Base-by-base conservation (phyloP, 345 rosid species). In the Xanthoceras sorbifolium region DNA sequence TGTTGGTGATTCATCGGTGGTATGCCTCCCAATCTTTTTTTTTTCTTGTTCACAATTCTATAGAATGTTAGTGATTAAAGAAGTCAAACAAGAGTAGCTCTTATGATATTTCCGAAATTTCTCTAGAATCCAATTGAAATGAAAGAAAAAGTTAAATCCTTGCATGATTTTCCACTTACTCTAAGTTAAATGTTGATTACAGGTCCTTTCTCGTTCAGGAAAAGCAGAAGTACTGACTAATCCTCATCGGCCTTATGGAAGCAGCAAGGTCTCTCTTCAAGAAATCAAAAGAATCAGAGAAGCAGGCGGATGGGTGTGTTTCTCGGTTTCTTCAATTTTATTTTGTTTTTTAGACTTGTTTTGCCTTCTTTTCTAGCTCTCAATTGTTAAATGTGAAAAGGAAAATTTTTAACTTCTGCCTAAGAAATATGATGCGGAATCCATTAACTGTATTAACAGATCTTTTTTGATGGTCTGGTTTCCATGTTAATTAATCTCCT, bases 231-330 rank as follows among this genome's bases (percentile, higher is more conserved):
- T 86, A 14, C 75, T 95, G 79, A 93, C 94, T 72, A 84, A 86
- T 85, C 84, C 93, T 60, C 99, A 95, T 85, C 91, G 98, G 73
- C 99, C 98, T 23, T 90, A 88, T 82, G 99, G 99, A 77, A 91
- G 86, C 83, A 84, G 68, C 74, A 83, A 85, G 59, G 81, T 81
- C 67, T 91, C 97, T 54, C 90, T 95, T 68, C 82, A 85, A 46
- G 99, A 93, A 87, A 80, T 92, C 72, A 91, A 80, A 85, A 93
- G 99, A 80, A 90, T 95, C 77, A 90, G 94, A 87, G 98, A 93
- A 89, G 97, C 99, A 89, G 98, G 99, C 88, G 99, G 99, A 89
- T 95, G 99, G 98, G 99, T 91, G 91, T 85, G 93, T 87, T 81
- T 83, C 80, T 79, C 84, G 83, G 76, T 81, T n/a, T 85, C 89